Evolutionary conservation across 306 rosid genomes (phyloP).

Genomic region (Fragaria iinumae): DNA sequence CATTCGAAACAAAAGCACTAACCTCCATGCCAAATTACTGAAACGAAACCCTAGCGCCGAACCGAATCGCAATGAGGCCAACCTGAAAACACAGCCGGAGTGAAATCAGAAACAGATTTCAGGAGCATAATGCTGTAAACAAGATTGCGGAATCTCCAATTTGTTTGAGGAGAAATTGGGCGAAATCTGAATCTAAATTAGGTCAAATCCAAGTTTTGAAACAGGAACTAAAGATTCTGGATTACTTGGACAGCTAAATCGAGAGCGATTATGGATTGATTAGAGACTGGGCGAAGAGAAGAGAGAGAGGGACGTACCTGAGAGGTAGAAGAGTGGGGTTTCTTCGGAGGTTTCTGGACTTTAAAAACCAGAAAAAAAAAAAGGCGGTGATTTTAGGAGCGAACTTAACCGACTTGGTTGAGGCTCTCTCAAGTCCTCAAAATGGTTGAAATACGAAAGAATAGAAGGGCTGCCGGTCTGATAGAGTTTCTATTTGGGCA

Average conservation of each 20-base stretch:
- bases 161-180: background rate
- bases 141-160: background rate
- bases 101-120: slow-evolving; percentile 4
- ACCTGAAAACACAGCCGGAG: slow-evolving; percentile 11
- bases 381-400: slow-evolving; percentile 8
- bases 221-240: background rate
- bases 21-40: slow-evolving; percentile 28
- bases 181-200: background rate
- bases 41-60: background rate
- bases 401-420: background rate
- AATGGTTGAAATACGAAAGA: slow-evolving; percentile 2
- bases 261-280: background rate
- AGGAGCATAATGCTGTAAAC: background rate
- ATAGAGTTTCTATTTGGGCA: background rate
- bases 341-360: background rate
- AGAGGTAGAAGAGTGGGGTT: background rate
- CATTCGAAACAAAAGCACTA: slow-evolving; percentile 1
- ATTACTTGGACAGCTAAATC: background rate
- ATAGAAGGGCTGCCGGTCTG: no score
- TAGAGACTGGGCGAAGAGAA: background rate
- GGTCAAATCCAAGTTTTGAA: background rate
- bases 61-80: background rate
- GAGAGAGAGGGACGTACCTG: slow-evolving; percentile 10
- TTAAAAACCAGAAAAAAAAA: background rate
- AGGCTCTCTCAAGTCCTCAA: background rate